phyloP scores from a whole-genome alignment of 768 basidiomycete genomes.

The Suillus subalutaceus region DNA sequence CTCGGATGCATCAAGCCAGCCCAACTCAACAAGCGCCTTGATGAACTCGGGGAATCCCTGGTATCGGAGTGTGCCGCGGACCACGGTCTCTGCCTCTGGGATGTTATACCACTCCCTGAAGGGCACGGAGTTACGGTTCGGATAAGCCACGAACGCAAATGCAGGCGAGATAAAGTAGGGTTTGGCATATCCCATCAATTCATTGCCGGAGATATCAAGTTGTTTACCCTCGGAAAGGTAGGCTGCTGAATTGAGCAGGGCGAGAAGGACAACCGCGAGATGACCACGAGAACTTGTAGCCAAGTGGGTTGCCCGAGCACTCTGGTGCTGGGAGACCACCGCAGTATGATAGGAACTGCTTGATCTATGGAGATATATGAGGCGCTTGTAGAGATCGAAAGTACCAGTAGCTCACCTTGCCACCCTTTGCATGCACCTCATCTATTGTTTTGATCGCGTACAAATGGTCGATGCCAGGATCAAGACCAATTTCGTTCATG shows the following conservation, averaged over 20 bases:
- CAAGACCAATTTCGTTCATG: conserved; percentile 97
- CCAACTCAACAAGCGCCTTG: conserved; percentile 81
- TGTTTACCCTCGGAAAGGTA: conserved; percentile 71
- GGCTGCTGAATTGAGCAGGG: conserved; percentile 87
- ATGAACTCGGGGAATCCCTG: conserved; percentile 98
- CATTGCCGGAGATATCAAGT: conserved; percentile 69
- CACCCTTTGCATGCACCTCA: conserved; percentile 93
- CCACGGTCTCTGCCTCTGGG: conserved; percentile 89
- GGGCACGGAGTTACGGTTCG: conserved; percentile 91
- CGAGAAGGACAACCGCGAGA: conserved; percentile 94
- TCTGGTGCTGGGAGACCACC: conserved; percentile 95
- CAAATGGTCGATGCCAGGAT: conserved; percentile 93
- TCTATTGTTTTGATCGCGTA: conserved; percentile 93
- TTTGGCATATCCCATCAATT: conserved; percentile 89
- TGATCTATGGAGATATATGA: conserved; percentile 53
- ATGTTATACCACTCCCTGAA: conserved; percentile 93
- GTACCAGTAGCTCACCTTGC: conserved; percentile 63
- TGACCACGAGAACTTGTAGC: conserved; percentile 99
- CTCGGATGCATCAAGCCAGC: conserved; percentile 76
- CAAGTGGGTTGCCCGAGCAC: conserved; percentile 91
- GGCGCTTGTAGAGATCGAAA: not conserved
- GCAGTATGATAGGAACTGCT: conserved; percentile 92
- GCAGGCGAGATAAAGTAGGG: conserved; percentile 96
- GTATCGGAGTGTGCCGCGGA: conserved; percentile 93
- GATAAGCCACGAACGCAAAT: conserved; percentile 95